These are phyloP conservation scores for Bryum argenteum DNA, from an alignment of 225 moss, liverwort and hornwort genomes.

Conservation along the genomic window DNA sequence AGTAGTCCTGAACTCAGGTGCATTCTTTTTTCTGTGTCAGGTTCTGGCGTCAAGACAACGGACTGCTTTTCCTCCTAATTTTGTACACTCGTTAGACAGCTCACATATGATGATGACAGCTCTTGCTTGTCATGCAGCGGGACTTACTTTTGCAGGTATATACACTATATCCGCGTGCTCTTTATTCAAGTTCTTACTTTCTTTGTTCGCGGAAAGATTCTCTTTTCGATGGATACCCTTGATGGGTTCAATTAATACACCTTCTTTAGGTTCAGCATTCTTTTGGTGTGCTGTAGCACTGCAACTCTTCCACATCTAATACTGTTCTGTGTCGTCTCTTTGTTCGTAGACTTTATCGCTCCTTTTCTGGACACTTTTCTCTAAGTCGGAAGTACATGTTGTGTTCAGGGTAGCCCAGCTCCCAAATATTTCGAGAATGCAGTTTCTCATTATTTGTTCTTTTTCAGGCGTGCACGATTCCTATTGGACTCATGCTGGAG, in stretches of 20 bases:
- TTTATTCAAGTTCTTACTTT: neutral
- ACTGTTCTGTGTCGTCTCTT: too few species aligned
- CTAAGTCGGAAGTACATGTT: neutral
- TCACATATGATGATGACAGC: slow-evolving; percentile 99
- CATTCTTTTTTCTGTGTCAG: slow-evolving; percentile 35
- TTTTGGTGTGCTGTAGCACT: slow-evolving; percentile 5
- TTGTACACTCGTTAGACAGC: slow-evolving; percentile 93
- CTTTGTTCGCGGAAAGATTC: neutral
- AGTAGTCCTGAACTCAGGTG: too few species aligned
- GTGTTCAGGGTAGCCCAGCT: neutral
- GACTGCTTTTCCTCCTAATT: slow-evolving; percentile 94
- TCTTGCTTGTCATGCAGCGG: slow-evolving; percentile 58
- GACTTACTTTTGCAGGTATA: slow-evolving; percentile 77
- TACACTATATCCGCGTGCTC: neutral
- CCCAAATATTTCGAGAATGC: neutral
- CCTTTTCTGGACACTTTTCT: neutral
- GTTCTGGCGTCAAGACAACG: slow-evolving; percentile 73
- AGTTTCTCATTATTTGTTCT: neutral
- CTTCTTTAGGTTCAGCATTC: neutral
- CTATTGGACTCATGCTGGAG: slow-evolving; percentile 89
- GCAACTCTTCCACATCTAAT: neutral
- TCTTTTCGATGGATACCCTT: neutral
- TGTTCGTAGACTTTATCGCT: neutral
- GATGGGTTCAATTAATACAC: slow-evolving; percentile 3
- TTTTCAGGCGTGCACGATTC: slow-evolving; percentile 88